phyloP scores from a whole-genome alignment of 2,329 filamentous ascomycete species.

The Cercospora citrullina region DNA sequence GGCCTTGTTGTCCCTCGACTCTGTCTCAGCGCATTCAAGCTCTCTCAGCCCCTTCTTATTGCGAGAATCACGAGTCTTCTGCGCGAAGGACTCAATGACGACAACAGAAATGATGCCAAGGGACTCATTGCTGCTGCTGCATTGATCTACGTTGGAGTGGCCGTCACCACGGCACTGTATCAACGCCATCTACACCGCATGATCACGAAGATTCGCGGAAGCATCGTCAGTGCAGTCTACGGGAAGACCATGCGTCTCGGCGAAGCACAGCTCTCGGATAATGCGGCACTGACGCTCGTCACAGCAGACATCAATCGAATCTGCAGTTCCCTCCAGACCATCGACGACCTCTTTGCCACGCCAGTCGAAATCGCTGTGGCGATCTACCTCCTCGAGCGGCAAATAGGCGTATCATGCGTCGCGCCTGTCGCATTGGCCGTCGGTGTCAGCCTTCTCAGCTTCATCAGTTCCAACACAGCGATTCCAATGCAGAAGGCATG shows the following conservation, averaged over 20 bases:
- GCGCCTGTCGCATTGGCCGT: conserved; percentile 24
- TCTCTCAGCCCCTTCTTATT: conserved; percentile 26
- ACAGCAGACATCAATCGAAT: conserved; percentile 28
- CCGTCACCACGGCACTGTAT: conserved; percentile 22
- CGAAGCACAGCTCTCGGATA: conserved; percentile 19
- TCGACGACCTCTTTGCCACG: conserved; percentile 27
- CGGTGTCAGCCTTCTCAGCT: conserved; percentile 20
- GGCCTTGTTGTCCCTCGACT: conserved; percentile 19
- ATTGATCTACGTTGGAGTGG: conserved; percentile 23
- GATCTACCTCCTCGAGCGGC: conserved; percentile 24
- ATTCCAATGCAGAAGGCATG: conserved; percentile 26
- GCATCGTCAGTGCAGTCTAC: conserved; percentile 24
- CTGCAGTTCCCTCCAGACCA: conserved; percentile 16
- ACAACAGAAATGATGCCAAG: conserved; percentile 13
- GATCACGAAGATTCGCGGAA: conserved; percentile 27
- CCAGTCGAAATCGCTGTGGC: conserved; percentile 29
- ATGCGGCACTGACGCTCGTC: conserved; percentile 25
- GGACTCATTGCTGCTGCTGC: conserved; percentile 25
- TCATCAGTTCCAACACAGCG: conserved; percentile 19
- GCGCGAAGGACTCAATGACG: conserved; percentile 8
- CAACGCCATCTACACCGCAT: conserved; percentile 24
- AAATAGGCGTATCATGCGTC: conserved; percentile 26
- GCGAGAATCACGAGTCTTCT: conserved; percentile 19
- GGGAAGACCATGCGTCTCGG: conserved; percentile 18
- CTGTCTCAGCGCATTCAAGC: conserved; percentile 23